Evolutionary conservation across 768 basidiomycete genomes (phyloP), one percentile per base, ranked within the genome.

Genomic region (Tephrocybe sp.): DNA sequence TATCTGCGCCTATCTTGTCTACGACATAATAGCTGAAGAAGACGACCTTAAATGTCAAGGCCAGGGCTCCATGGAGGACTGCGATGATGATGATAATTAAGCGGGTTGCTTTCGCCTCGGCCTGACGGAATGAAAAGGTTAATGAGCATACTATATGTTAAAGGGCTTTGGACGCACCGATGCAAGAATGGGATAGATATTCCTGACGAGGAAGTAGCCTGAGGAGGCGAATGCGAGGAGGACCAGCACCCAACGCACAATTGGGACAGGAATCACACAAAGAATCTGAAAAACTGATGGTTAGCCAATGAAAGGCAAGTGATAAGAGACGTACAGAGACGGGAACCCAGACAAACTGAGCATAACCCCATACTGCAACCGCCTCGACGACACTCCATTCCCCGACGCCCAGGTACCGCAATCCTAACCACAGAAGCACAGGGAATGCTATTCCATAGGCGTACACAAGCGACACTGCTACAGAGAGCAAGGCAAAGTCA

Each of bases 351-450:
- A 89, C 80, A 53, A 92, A 92, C 62, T 86, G 81, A 9, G 74
- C 82, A 63, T 92, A 92, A 0, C 89, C 89, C 87, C 88, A 92
- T 9, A 91, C 68, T 11, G 87, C 78, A 17, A 92, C 67, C 0
- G 88, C 87, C 64, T 98, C 94, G 4, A 89, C 80, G 2, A 96
- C 74, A 41, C 87, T 84, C 87, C 96, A 97, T 60, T 93, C 92
- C 1, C 88, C 86, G 0, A 94, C 86, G 5, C 92, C 93, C 8
- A 94, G 60, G 65, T 94, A 99, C 32, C 89, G 74, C 59, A 97
- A 75, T 2, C 81, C 83, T 0, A 85, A 71, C 96, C 97, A 99
- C 4, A 98, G 73, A 13, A 87, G 61, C 0, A 92, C 68, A 0
- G 97, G 97, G 1, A 95, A 64, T 3, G 77, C 89, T 0, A 99